Percentiles rank a stretch among this genome's conserved stretches.
These are phyloP conservation scores for Scytalidium lignicola DNA, from an alignment of 2,329 filamentous ascomycete genomes.

Conservation along the genomic window DNA sequence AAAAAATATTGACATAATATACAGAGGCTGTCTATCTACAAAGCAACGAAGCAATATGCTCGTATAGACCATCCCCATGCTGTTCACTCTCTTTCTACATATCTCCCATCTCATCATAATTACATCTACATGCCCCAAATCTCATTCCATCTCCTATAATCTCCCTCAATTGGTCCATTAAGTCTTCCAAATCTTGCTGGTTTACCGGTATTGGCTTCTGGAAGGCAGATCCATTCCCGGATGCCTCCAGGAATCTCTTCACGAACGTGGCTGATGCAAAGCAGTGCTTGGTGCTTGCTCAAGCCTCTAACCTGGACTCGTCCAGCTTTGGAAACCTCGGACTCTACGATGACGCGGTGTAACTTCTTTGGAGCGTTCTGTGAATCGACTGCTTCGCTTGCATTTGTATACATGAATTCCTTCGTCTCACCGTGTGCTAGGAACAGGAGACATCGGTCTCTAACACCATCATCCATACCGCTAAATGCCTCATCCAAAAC, in stretches of 20 bases:
- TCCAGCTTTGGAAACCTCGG: slow-evolving; percentile 38
- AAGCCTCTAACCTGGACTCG: slow-evolving; percentile 56
- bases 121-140: slow-evolving; percentile 50
- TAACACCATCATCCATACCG: slow-evolving; percentile 72
- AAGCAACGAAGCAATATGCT: no score
- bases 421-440: slow-evolving; percentile 60
- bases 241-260: slow-evolving; percentile 86
- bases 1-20: no score
- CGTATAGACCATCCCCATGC: no score
- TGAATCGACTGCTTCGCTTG: background rate
- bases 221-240: slow-evolving; percentile 79
- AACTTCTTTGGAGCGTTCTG: background rate
- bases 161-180: slow-evolving; percentile 53
- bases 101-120: background rate
- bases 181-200: slow-evolving; percentile 61
- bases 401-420: slow-evolving; percentile 23
- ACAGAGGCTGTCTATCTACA: no score
- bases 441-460: slow-evolving; percentile 85
- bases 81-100: no score
- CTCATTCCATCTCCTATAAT: slow-evolving; percentile 55
- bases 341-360: slow-evolving; percentile 35
- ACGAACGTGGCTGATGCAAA: slow-evolving; percentile 87
- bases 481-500: slow-evolving; percentile 86
- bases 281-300: slow-evolving; percentile 66
- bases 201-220: slow-evolving; percentile 61